These are phyloP conservation scores for Mycena vulgaris DNA, from an alignment of 768 basidiomycete genomes.

Conservation along the genomic window DNA sequence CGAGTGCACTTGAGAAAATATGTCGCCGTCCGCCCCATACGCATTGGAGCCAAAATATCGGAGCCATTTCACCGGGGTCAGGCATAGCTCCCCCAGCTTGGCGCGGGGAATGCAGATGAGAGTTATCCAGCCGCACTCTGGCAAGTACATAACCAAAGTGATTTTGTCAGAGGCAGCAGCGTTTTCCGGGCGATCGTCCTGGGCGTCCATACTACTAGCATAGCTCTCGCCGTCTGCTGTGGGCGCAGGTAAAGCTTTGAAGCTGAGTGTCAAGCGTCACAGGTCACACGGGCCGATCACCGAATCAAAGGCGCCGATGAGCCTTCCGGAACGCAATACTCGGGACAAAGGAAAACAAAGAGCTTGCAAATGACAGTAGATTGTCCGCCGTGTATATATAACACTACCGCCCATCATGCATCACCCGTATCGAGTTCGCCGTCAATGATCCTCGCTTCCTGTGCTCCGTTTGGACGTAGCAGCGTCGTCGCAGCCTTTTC, in stretches of 20 bases:
- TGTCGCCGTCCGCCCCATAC: slow-evolving; percentile 18
- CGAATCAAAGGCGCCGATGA: too few relatives aligned
- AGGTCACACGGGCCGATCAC: too few relatives aligned
- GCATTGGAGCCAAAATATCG: not conserved
- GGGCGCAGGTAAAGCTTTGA: too few relatives aligned
- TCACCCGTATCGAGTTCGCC: slow-evolving; percentile 4
- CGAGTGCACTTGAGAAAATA: not conserved
- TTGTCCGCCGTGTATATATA: slow-evolving; percentile 10
- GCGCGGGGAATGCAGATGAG: slow-evolving; percentile 18
- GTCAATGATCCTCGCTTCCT: slow-evolving; percentile 17
- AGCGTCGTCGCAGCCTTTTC: too few relatives aligned
- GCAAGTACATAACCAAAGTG: not conserved
- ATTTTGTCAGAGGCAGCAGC: not conserved
- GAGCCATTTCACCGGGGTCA: not conserved
- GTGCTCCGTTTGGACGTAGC: slow-evolving; percentile 11
- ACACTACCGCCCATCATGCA: slow-evolving; percentile 32
- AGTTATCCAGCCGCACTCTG: not conserved
- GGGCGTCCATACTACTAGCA: too few relatives aligned
- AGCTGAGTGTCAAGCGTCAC: too few relatives aligned
- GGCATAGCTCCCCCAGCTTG: slow-evolving; percentile 4
- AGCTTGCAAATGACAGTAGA: too few relatives aligned
- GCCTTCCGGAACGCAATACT: too few relatives aligned
- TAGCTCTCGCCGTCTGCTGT: too few relatives aligned
- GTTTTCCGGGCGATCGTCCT: too few relatives aligned
- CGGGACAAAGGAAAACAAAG: too few relatives aligned